A percentile compares a stretch with the other conserved stretches of the same genome.
Evolutionary conservation across 495 filamentous ascomycete genomes (phyloP).

Genomic region (Platismatia glauca): DNA sequence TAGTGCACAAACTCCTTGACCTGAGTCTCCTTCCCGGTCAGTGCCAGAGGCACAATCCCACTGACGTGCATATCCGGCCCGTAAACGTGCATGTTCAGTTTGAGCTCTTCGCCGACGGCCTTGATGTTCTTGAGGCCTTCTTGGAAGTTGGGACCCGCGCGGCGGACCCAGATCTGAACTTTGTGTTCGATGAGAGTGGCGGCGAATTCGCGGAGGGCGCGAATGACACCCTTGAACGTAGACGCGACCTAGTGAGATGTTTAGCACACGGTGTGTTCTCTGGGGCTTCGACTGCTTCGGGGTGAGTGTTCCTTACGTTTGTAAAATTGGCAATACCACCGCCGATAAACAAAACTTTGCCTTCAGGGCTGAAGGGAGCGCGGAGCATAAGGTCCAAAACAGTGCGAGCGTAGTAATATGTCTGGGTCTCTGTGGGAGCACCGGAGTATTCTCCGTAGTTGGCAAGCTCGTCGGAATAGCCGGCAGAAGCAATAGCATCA

Average conservation of each 20-base stretch:
- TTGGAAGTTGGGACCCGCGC: conserved; percentile 98
- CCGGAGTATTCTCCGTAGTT: conserved; percentile 99
- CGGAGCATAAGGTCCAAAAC: conserved; percentile 97
- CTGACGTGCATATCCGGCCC: conserved; percentile 91
- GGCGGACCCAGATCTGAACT: conserved; percentile 97
- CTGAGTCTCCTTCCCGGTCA: conserved; percentile 47
- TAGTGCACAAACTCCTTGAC: conserved; percentile 37
- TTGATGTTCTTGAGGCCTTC: conserved; percentile 99
- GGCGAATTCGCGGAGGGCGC: conserved; percentile 86
- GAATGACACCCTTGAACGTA: conserved; percentile 99
- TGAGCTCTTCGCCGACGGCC: conserved; percentile 83
- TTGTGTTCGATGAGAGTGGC: conserved; percentile 88
- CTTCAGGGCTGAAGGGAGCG: conserved; percentile 71
- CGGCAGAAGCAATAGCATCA: conserved; percentile 94
- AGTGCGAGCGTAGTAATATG: conserved; percentile 94
- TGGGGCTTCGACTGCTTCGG: neutral
- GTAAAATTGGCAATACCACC: conserved; percentile 99
- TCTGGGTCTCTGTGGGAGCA: conserved; percentile 95
- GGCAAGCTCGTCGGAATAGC: conserved; percentile 90
- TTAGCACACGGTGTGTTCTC: conserved; percentile 15
- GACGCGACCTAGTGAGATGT: conserved; percentile 60
- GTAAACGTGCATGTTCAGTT: conserved; percentile 90
- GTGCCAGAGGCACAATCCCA: conserved; percentile 60
- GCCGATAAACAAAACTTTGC: conserved; percentile 98
- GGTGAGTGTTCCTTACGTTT: conserved; percentile 39